Evolutionary conservation across 257 asterid genomes (phyloP), one percentile per base, ranked within the genome.

Genomic region (Capsicum pubescens): DNA sequence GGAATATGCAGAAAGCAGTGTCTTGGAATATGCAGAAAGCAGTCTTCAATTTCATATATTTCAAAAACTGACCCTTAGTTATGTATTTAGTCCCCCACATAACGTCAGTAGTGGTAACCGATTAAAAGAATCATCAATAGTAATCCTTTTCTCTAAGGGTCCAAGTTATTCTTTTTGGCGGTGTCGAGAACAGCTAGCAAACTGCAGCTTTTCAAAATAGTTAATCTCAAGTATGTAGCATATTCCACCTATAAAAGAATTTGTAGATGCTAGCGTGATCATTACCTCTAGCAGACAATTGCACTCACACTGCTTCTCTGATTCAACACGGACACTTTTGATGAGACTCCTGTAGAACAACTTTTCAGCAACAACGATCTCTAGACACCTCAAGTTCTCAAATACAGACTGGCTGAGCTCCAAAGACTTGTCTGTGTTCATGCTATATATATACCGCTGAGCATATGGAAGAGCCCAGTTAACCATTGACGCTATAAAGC

Each of bases 381-480:
- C 89, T 56, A 94, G 89, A 58, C 87, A 67, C 79, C 86, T 88
- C 48, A 94, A 82, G 83, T 83, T 86, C 88, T 90, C 91, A 85
- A 93, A 90, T 82, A 85, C 90, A 84, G 93, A 89, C 85, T 88
- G 88, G 92, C 90, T 90, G 83, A 93, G 91, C 82, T 91, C 88
- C 79, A 67, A 79, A 88, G 91, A 94, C 86, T 89, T 90, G 61
- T 92, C 92, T 13, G 91, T 89, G 63, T 93, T 88, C 1, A 70
- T 57, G 70, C 80, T 88, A 81, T 60, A 87, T 55, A 94, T 82
- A 88, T 96, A 96, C 83, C 95, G 97, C 85, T 96, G 99, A 85
- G 95, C 99, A 90, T 90, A 96, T 81, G 98, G 99, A 83, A 94
- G 93, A 86, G 89, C 93, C 99, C 98, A 92, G 80, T 92, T 92